Evolutionary conservation across 2,329 filamentous ascomycete species (phyloP), one percentile per base, ranked within the genome.

Genomic region (Myotisia sp.): DNA sequence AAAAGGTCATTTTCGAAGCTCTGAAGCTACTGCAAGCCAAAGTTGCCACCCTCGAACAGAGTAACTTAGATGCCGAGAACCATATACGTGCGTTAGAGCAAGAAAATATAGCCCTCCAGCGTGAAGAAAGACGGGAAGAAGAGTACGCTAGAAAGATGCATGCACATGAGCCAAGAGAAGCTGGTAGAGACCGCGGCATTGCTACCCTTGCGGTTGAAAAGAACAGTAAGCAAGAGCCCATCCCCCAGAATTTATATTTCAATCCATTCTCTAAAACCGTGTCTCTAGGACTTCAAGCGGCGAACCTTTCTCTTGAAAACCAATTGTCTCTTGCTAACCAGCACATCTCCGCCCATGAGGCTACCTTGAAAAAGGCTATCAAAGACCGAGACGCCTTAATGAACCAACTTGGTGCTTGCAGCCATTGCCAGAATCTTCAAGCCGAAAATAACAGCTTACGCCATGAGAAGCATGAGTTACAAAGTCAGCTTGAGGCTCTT

Each of bases 1-100:
- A 77, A 42, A 74, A 76, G 49, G 67, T 67, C 2, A 65, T 78
- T 30, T 74, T 73, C 45, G 62, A 69, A n/a, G 71, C 70, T 7
- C 55, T 77, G 10, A 64, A 72, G 34, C 53, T 71, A 12, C 52
- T 76, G 7, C 65, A 74, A 42, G 70, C 73, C 26, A 71, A 69
- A 46, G 63, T 75, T 26, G 56, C 63, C 0, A 59, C 68, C 32
- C 56, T 76, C 29, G 71, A 77, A 45, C 54, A 58, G 34, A 67
- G 70, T 41, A 71, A 70, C 36, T 62, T 61, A 5, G 63, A 69
- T 32, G 51, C 55, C 4, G 65, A 70, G 39, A 60, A 54, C 44
- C 59, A 54, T 38, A 52, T 69, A 10, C 61, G 69, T 29, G 62
- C 67, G 17, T 58, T 69, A 34, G 65, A 70, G 26, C 50, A 64